Conservation (phyloP, 495 filamentous ascomycete species). For the Glutinoglossum americanum region DNA sequence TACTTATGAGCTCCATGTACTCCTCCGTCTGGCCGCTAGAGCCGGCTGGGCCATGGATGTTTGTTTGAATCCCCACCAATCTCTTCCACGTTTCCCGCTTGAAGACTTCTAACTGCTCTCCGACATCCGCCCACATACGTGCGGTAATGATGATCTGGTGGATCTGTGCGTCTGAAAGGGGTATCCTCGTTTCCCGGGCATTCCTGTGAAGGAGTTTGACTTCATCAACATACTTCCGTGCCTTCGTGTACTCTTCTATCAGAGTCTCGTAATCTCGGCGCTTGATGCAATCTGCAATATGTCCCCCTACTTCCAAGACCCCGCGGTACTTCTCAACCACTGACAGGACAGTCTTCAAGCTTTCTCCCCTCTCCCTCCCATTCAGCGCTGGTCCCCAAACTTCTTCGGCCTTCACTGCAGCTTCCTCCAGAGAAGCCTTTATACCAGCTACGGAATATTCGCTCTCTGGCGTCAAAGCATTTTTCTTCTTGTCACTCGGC, state of each 20-base stretch:
- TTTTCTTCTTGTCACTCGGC: constrained; percentile 45
- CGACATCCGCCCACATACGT: constrained; percentile 86
- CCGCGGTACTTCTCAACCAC: constrained; percentile 58
- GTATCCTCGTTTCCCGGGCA: constrained; percentile 22
- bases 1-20: constrained; percentile 71
- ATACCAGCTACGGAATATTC: constrained; percentile 89
- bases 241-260: constrained; percentile 66
- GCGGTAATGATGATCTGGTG: constrained; percentile 73
- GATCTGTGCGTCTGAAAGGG: constrained; percentile 49
- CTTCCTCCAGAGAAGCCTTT: constrained; percentile 65
- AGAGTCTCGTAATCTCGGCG: constrained; percentile 71
- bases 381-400: constrained; percentile 89
- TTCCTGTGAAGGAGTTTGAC: constrained; percentile 38
- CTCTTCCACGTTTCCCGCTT: constrained; percentile 75
- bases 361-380: constrained; percentile 77
- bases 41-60: constrained; percentile 18
- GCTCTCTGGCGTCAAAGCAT: constrained; percentile 76
- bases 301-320: constrained; percentile 55
- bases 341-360: constrained; percentile 48
- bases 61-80: constrained; percentile 36
- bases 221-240: constrained; percentile 51
- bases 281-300: constrained; percentile 68
- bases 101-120: constrained; percentile 60
- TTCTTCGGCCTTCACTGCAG: constrained; percentile 82
- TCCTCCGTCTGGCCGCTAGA: constrained; percentile 36